These are phyloP conservation scores for Blepharisma japonicum DNA, from an alignment of 73 alveolate genomes.

Conservation along the genomic window DNA sequence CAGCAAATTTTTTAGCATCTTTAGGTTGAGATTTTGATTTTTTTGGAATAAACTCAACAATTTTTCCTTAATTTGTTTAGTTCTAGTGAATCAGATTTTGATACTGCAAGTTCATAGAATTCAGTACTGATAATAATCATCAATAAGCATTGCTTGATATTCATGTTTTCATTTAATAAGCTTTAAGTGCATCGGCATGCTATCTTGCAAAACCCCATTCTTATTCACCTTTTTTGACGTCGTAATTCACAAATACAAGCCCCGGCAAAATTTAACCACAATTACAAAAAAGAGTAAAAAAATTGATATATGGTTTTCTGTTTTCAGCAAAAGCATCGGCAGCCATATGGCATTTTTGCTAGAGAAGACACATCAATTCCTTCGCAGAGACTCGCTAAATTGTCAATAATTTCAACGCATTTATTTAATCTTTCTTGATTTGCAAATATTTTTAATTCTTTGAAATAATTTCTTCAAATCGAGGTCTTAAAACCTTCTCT, in stretches of 20 bases:
- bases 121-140: neutral
- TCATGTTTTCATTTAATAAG: conserved; percentile 1
- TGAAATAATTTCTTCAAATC: too few species aligned
- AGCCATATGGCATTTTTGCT: conserved; percentile 74
- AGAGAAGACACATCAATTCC: too few species aligned
- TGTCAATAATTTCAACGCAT: too few species aligned
- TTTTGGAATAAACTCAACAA: neutral
- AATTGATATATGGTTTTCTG: conserved; percentile 68
- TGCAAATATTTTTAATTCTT: too few species aligned
- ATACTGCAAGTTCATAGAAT: neutral
- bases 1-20: neutral
- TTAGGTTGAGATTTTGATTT: neutral
- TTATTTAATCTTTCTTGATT: too few species aligned
- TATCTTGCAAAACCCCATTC: conserved; percentile 59
- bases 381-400: too few species aligned
- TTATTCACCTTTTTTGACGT: conserved; percentile 45
- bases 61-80: neutral
- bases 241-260: conserved; percentile 56
- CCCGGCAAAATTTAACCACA: conserved; percentile 60
- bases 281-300: conserved; percentile 58
- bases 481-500: too few species aligned
- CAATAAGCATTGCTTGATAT: neutral
- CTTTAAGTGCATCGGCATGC: conserved; percentile 28
- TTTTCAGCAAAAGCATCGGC: conserved; percentile 69
- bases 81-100: conserved; percentile 7